Conservation (phyloP, 129 eudicot genomes). For the Helianthus tuberosus region DNA sequence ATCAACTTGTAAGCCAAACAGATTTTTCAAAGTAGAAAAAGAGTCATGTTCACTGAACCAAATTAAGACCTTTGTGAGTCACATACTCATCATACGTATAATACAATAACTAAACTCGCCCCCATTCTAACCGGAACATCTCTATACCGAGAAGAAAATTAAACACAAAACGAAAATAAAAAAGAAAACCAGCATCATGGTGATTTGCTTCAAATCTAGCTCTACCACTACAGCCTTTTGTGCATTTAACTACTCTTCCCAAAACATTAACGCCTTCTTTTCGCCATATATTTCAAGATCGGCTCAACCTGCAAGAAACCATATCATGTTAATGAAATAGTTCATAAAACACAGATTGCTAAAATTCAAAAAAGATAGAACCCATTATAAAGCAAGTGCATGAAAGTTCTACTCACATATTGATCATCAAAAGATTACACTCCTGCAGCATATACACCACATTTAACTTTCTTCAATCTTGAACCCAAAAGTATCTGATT, state of each 20-base stretch:
- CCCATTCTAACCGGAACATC: slow-evolving; percentile 31
- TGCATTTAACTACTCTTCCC: slow-evolving; percentile 34
- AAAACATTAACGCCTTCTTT: slow-evolving; percentile 22
- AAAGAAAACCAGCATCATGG: slow-evolving; percentile 10
- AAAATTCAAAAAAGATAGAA: not conserved
- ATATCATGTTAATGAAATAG: not conserved
- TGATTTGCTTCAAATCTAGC: slow-evolving; percentile 27
- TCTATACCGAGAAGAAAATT: slow-evolving; percentile 18
- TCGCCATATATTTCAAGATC: slow-evolving; percentile 28
- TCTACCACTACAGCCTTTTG: slow-evolving; percentile 36
- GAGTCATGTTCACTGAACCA: slow-evolving; percentile 15
- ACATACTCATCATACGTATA: slow-evolving; percentile 13
- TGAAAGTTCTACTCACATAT: slow-evolving; percentile 33
- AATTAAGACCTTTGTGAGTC: slow-evolving; percentile 28
- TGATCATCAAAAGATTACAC: slow-evolving; percentile 21
- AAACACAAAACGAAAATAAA: not conserved
- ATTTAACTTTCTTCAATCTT: slow-evolving; percentile 26
- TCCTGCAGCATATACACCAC: slow-evolving; percentile 26
- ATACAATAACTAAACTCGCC: slow-evolving; percentile 34
- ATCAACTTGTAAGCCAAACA: slow-evolving; percentile 22
- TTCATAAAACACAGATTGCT: too few relatives aligned
- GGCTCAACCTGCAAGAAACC: slow-evolving; percentile 26
- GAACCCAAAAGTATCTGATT: slow-evolving; percentile 27
- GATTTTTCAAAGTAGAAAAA: slow-evolving; percentile 19
- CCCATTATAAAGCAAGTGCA: slow-evolving; percentile 13